Percentiles rank a stretch among this genome's conserved stretches.
These are phyloP conservation scores for Backusella circina DNA, from an alignment of 192 early-diverging fungal species.

Conservation along the genomic window DNA sequence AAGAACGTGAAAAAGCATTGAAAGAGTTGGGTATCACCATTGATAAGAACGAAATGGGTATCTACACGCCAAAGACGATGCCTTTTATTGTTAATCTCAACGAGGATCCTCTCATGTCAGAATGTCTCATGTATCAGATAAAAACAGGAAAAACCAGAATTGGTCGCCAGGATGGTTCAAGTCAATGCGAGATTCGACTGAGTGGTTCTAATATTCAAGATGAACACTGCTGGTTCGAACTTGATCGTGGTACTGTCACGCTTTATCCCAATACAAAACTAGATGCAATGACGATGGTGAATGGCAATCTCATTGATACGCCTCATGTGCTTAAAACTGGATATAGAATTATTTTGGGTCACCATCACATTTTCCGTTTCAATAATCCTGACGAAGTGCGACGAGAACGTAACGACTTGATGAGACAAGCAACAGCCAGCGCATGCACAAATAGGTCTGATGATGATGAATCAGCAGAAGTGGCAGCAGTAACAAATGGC, in stretches of 20 bases:
- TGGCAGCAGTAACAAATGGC: neutral
- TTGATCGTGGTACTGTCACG: constrained; percentile 47
- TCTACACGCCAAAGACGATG: constrained; percentile 76
- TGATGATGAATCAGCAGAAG: constrained; percentile 19
- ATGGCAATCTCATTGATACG: constrained; percentile 62
- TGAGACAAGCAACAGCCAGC: constrained; percentile 4
- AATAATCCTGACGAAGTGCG: constrained; percentile 82
- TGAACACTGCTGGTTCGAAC: constrained; percentile 70
- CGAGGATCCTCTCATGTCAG: constrained; percentile 86
- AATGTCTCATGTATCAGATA: constrained; percentile 85
- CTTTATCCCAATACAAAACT: constrained; percentile 50
- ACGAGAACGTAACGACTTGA: constrained; percentile 46
- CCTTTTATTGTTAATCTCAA: constrained; percentile 89
- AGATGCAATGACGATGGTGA: constrained; percentile 67
- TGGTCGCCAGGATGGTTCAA: constrained; percentile 50
- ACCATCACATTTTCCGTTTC: constrained; percentile 80
- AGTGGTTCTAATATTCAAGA: constrained; percentile 55
- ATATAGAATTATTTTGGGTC: constrained; percentile 76
- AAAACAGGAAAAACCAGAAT: constrained; percentile 70
- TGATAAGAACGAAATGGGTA: constrained; percentile 65
- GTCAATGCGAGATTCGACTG: constrained; percentile 54
- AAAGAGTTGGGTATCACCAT: constrained; percentile 78
- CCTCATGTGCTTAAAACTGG: constrained; percentile 60
- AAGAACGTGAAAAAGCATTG: constrained; percentile 67
- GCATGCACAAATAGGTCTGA: neutral